These are phyloP conservation scores for Citrus reticulata DNA, from an alignment of 345 rosid genomes.

Conservation along the genomic window DNA sequence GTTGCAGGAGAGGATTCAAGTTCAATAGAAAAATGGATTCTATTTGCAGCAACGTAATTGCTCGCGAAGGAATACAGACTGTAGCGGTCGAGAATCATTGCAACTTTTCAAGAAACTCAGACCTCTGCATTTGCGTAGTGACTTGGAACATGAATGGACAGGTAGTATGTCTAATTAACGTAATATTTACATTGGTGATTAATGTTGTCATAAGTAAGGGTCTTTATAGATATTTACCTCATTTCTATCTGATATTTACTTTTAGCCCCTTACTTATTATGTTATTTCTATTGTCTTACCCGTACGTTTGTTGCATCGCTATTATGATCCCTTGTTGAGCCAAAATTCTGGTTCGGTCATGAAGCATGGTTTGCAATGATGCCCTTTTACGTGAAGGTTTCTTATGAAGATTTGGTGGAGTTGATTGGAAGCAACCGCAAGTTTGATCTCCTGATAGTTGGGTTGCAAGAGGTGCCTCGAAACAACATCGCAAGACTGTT, in stretches of 20 bases:
- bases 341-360: too few relatives aligned
- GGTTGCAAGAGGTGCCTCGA: conserved; percentile 53
- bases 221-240: too few relatives aligned
- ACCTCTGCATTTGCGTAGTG: conserved; percentile 56
- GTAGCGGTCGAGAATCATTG: conserved; percentile 34
- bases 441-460: conserved; percentile 43
- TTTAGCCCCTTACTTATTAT: too few relatives aligned
- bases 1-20: conserved; percentile 18
- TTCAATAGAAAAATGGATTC: conserved; percentile 21
- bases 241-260: too few relatives aligned
- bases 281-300: too few relatives aligned
- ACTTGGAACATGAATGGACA: conserved; percentile 90
- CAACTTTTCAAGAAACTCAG: conserved; percentile 44
- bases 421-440: conserved; percentile 37
- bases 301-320: too few relatives aligned
- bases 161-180: conserved; percentile 26
- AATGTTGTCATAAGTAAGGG: too few relatives aligned
- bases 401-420: conserved; percentile 38
- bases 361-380: too few relatives aligned
- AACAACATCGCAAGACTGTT: conserved; percentile 25
- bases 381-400: conserved; percentile 14
- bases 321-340: too few relatives aligned
- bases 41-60: neutral
- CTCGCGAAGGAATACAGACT: conserved; percentile 50
- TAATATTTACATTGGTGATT: rapidly evolving